Percentiles rank a stretch among this genome's conserved stretches.
These are phyloP conservation scores for Ogataea degrootiae DNA, from an alignment of 805 yeast species.

Conservation along the genomic window DNA sequence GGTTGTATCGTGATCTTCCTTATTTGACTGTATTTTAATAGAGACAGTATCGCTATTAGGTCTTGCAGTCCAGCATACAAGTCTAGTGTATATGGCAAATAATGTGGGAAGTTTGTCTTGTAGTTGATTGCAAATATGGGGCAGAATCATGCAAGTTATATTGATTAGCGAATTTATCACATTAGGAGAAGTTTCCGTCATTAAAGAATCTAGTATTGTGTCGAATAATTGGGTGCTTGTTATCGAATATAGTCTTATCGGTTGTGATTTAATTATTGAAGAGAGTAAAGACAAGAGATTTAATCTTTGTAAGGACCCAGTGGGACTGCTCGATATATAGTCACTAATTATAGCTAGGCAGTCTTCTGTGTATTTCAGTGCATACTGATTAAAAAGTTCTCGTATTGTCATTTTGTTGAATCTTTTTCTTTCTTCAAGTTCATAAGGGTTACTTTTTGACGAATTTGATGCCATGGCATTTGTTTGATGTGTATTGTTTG, in stretches of 20 bases:
- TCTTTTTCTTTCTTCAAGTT: constrained; percentile 43
- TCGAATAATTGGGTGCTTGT: constrained; percentile 33
- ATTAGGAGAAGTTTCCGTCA: constrained; percentile 35
- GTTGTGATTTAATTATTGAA: constrained; percentile 11
- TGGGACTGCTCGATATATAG: constrained; percentile 27
- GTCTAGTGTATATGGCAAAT: constrained; percentile 40
- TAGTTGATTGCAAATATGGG: constrained; percentile 28
- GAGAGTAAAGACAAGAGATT: constrained; percentile 36
- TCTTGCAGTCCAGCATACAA: constrained; percentile 32
- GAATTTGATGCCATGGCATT: background rate
- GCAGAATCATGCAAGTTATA: constrained; percentile 33
- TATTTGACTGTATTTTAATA: background rate
- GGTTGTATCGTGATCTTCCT: background rate
- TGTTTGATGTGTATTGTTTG: constrained; percentile 22
- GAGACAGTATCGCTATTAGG: background rate
- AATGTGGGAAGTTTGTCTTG: constrained; percentile 35
- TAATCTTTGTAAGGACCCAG: constrained; percentile 27
- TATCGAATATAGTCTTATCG: constrained; percentile 26
- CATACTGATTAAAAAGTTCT: constrained; percentile 37
- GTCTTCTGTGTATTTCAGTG: constrained; percentile 31
- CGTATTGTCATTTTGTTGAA: constrained; percentile 43
- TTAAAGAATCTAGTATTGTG: constrained; percentile 37
- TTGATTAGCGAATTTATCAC: constrained; percentile 2
- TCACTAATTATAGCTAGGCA: constrained; percentile 36
- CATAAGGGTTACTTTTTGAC: constrained; percentile 5